Base-by-base conservation (phyloP, 2,329 filamentous ascomycete species). In the Neonectria coccinea region DNA sequence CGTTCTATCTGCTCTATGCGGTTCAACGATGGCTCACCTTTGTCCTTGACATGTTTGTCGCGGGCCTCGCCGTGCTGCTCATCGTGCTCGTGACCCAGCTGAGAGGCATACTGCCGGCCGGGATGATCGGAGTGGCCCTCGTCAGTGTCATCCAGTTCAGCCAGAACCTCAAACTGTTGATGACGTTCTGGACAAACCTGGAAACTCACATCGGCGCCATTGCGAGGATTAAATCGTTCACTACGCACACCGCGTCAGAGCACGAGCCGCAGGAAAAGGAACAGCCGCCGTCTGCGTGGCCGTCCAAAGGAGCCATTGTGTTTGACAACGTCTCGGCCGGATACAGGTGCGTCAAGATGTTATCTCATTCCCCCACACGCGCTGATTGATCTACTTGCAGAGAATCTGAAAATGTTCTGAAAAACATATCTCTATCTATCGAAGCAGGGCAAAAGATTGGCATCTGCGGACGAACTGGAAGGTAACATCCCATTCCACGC, bases 291-390 rank as follows among this genome's bases (percentile, higher is more conserved):
- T 90, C 92, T 59, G 90, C 90, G 74, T 97, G 94, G 94, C 94
- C 94, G 12, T 87, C 92, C 18, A 86, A 92, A 70, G 94, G 94
- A 55, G 89, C 89, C 59, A 89, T 97, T 18, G 85, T 91, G 47
- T 97, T 97, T 80, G 88, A 93, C 73, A 91, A 84, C 20, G 62
- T 70, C 4, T 66, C 62, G 6, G 68, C 65, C 0, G 65, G 67
- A 22, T 70, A 70, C 1, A 68, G 36, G 68, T 66, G 5, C 7
- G 64, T 50, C 12, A 11, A 2, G 25, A n/a, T 39, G 6, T 0
- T 18, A 9, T 16, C 39, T 18, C 8, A 7, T 41, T 18, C 6
- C n/a, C 6, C 9, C 18, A 10, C 39, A 41, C 18, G 9, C 9
- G 16, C n/a, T 41, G 18, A 41, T 10, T 0, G 10, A 0, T 6